Percentiles rank a stretch among this genome's conserved stretches.
These are phyloP conservation scores for Neocallimastix lanati DNA, from an alignment of 192 early-diverging fungal genomes.

Conservation along the genomic window DNA sequence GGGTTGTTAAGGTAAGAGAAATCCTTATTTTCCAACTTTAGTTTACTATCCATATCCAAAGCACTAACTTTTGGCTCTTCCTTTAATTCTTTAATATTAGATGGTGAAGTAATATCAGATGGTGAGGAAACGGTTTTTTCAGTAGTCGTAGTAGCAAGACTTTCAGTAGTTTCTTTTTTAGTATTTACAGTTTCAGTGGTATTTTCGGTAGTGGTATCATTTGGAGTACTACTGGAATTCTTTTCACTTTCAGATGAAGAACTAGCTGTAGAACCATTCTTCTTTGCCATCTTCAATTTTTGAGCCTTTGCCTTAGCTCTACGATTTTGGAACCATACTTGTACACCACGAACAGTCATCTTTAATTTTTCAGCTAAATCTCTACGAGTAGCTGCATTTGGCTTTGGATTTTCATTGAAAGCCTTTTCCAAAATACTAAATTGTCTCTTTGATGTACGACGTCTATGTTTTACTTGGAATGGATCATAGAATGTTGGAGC, in stretches of 20 bases:
- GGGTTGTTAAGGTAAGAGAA: not conserved
- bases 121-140: not conserved
- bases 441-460: slow-evolving; percentile 52
- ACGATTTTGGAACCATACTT: slow-evolving; percentile 75
- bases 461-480: slow-evolving; percentile 55
- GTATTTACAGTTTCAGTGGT: not conserved
- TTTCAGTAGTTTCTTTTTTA: not conserved
- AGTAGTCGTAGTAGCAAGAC: too few relatives aligned
- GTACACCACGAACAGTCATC: slow-evolving; percentile 58
- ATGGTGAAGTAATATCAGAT: not conserved
- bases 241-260: not conserved
- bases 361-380: slow-evolving; percentile 32
- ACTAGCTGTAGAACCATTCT: not conserved
- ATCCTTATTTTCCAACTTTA: not conserved
- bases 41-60: not conserved
- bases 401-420: slow-evolving; percentile 49
- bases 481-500: slow-evolving; percentile 52
- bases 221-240: not conserved
- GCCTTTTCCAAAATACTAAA: slow-evolving; percentile 48
- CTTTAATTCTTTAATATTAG: not conserved
- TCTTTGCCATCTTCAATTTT: not conserved
- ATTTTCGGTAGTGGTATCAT: not conserved
- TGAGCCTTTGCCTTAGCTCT: slow-evolving; percentile 49
- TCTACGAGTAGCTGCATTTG: slow-evolving; percentile 38
- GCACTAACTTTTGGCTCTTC: not conserved